Percentiles rank a stretch among this genome's conserved stretches.
Conservation (phyloP, 768 basidiomycete genomes). For the Mycena sanguinolenta region DNA sequence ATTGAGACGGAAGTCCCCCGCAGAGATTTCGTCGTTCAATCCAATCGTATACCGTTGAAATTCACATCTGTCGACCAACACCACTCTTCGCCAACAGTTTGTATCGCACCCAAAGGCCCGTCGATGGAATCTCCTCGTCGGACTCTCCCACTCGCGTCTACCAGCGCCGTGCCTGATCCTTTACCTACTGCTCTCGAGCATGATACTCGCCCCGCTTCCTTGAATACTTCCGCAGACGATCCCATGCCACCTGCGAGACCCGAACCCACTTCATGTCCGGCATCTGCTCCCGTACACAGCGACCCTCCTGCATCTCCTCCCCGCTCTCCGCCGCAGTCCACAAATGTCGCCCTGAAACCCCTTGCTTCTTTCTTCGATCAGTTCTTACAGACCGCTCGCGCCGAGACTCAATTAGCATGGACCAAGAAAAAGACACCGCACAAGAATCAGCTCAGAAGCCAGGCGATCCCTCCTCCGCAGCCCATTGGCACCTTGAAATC, state of each 20-base stretch:
- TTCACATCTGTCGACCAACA: conserved; percentile 2
- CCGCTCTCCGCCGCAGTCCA: background rate
- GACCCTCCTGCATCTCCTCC: background rate
- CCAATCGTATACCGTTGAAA: conserved; percentile 8
- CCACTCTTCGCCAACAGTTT: conserved; percentile 7
- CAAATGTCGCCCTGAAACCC: conserved; percentile 12
- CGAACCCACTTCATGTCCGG: background rate
- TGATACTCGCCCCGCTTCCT: background rate
- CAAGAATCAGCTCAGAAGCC: conserved; percentile 1
- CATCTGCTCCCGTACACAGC: background rate
- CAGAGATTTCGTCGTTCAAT: background rate
- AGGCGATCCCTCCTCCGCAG: conserved; percentile 1
- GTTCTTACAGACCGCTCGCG: conserved; percentile 32
- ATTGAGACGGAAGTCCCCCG: background rate
- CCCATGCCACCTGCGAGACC: background rate
- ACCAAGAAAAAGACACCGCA: conserved; percentile 11
- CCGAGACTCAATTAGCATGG: conserved; percentile 26
- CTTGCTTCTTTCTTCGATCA: conserved; percentile 31
- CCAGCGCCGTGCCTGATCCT: background rate
- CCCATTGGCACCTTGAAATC: conserved; percentile 23
- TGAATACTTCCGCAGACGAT: background rate
- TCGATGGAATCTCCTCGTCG: background rate
- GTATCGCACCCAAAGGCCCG: background rate
- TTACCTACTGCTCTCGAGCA: background rate
- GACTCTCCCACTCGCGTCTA: background rate